Percentiles rank a stretch among this genome's conserved stretches.
phyloP scores from a whole-genome alignment of 176 grass and related monocot species.

The Carex myosuroides region DNA sequence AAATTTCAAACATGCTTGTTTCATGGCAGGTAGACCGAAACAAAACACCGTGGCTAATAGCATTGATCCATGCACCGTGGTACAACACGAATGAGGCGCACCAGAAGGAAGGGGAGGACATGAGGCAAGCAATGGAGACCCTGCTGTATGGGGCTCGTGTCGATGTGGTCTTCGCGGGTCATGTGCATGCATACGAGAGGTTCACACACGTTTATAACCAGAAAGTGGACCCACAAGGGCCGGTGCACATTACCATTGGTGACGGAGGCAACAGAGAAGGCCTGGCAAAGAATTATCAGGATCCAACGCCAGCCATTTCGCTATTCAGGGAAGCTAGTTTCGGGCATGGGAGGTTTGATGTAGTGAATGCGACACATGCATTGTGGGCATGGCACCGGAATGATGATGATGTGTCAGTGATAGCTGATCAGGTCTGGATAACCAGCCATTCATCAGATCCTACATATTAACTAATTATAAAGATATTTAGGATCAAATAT shows the following conservation, averaged over 20 bases:
- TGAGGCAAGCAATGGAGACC: slow-evolving; percentile 51
- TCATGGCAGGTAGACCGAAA: slow-evolving; percentile 20
- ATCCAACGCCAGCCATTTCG: slow-evolving; percentile 39
- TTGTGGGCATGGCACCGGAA: slow-evolving; percentile 60
- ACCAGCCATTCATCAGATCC: slow-evolving; percentile 38
- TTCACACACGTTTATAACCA: slow-evolving; percentile 33
- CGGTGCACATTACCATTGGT: slow-evolving; percentile 58
- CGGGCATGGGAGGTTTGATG: slow-evolving; percentile 53
- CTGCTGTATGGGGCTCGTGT: slow-evolving; percentile 30
- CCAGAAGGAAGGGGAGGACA: slow-evolving; percentile 48
- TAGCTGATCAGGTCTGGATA: slow-evolving; percentile 52
- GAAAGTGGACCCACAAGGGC: slow-evolving; percentile 23
- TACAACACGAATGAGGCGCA: slow-evolving; percentile 73
- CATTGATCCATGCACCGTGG: slow-evolving; percentile 72
- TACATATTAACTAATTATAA: slow-evolving; percentile 24
- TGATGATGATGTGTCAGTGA: slow-evolving; percentile 37
- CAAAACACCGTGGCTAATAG: slow-evolving; percentile 36
- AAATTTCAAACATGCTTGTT: not conserved
- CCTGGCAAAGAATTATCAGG: slow-evolving; percentile 25
- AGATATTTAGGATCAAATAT: not conserved
- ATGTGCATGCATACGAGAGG: slow-evolving; percentile 83
- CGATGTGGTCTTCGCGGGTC: slow-evolving; percentile 70
- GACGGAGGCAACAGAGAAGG: slow-evolving; percentile 75
- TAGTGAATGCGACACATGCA: slow-evolving; percentile 47
- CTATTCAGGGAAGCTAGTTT: slow-evolving; percentile 74